Conservation (phyloP, 1,139 yeast species). For the Diutina catenulata region DNA sequence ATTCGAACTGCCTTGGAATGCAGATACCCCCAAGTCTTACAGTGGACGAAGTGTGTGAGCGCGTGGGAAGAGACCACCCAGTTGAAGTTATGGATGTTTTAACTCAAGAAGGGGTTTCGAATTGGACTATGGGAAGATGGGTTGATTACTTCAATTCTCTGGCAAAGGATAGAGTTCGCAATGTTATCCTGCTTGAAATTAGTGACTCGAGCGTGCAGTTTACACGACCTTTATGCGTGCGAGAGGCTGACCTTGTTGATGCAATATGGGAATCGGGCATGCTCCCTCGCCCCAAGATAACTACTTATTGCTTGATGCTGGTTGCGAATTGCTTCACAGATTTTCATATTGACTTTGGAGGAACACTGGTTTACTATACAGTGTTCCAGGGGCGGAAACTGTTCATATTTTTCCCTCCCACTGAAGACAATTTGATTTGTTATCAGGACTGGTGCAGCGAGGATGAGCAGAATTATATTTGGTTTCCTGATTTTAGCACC, state of each 20-base stretch:
- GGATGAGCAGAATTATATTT: conserved; percentile 48
- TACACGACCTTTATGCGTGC: conserved; percentile 54
- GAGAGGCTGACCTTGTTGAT: conserved; percentile 59
- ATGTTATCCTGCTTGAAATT: conserved; percentile 75
- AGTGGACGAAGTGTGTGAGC: conserved; percentile 44
- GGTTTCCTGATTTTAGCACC: conserved; percentile 46
- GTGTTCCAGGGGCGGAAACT: conserved; percentile 62
- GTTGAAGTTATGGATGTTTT: conserved; percentile 88
- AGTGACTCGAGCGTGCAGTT: conserved; percentile 44
- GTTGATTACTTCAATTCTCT: conserved; percentile 50
- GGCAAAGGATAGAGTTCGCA: conserved; percentile 55
- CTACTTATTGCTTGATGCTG: conserved; percentile 82
- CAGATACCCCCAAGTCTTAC: conserved; percentile 28
- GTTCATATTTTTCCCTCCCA: conserved; percentile 73
- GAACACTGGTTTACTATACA: conserved; percentile 84
- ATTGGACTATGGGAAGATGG: conserved; percentile 72
- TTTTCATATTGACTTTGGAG: conserved; percentile 87
- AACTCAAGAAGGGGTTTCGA: conserved; percentile 57
- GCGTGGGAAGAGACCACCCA: conserved; percentile 50
- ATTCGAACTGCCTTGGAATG: conserved; percentile 21
- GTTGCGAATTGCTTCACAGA: conserved; percentile 75
- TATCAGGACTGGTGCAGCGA: conserved; percentile 69
- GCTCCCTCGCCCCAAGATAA: conserved; percentile 50
- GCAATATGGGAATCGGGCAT: conserved; percentile 38
- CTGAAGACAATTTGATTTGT: conserved; percentile 42